phyloP scores from a whole-genome alignment of 805 yeast genomes.

The Zygoascus bituminiphila region DNA sequence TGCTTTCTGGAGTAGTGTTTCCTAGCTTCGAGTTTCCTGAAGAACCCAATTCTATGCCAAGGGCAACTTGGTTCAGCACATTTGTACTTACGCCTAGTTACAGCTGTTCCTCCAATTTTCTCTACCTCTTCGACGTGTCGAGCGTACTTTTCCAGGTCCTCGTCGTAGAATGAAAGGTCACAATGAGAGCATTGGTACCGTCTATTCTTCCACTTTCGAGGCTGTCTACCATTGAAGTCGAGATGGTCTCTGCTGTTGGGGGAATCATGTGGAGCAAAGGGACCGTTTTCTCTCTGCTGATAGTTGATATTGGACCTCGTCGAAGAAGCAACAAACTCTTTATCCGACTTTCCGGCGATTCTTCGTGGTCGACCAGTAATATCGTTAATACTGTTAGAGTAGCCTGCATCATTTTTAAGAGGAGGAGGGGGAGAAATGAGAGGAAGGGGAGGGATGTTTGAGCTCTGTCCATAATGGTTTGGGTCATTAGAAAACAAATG shows the following conservation, averaged over 20 bases:
- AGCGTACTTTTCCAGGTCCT: slow-evolving; percentile 16
- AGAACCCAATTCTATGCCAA: slow-evolving; percentile 23
- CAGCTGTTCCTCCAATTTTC: slow-evolving; percentile 9
- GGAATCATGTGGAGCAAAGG: not conserved
- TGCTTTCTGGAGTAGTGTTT: slow-evolving; percentile 23
- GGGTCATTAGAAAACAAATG: not conserved
- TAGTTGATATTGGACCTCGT: slow-evolving; percentile 1
- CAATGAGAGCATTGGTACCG: slow-evolving; percentile 18
- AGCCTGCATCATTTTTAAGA: not conserved
- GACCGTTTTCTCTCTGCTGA: not conserved
- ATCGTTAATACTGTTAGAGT: not conserved
- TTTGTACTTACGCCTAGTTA: slow-evolving; percentile 20
- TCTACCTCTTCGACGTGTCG: slow-evolving; percentile 16
- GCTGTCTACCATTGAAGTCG: slow-evolving; percentile 19
- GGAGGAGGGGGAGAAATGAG: not conserved
- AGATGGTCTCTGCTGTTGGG: not conserved
- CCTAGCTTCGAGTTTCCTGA: slow-evolving; percentile 23
- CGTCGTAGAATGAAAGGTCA: slow-evolving; percentile 12
- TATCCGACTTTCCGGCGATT: not conserved
- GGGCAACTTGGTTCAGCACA: slow-evolving; percentile 21
- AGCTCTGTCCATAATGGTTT: not conserved
- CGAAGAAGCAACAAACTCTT: not conserved
- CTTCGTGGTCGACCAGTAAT: not conserved
- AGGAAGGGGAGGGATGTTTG: not conserved
- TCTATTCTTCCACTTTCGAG: slow-evolving; percentile 17